Conservation (phyloP, 78 protist species). For the Blattamonas nauphoetae region DNA sequence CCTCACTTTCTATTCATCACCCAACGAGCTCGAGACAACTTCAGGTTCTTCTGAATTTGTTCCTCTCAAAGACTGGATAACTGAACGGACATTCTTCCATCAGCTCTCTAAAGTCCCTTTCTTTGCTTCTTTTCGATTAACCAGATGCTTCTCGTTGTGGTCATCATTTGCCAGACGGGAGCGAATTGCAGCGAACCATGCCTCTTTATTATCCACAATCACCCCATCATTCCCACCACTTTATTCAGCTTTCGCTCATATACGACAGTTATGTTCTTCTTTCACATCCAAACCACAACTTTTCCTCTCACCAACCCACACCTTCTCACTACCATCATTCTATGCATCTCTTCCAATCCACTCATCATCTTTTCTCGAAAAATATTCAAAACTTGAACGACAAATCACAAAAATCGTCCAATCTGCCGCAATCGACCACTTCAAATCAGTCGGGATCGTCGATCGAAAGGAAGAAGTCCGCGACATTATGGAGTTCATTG, state of each 20-base stretch:
- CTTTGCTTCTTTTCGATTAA: constrained; percentile 23
- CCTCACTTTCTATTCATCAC: too few relatives aligned
- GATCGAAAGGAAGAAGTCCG: too few relatives aligned
- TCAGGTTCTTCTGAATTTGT: constrained; percentile 45
- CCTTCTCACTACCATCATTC: constrained; percentile 17
- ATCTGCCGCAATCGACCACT: constrained; percentile 19
- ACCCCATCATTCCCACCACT: background rate
- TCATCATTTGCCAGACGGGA: background rate
- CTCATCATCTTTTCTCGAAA: background rate
- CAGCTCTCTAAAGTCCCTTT: constrained; percentile 30
- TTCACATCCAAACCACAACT: background rate
- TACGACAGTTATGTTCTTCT: constrained; percentile 34
- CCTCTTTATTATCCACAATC: background rate
- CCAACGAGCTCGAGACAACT: too few relatives aligned
- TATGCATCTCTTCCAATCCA: constrained; percentile 4
- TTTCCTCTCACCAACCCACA: background rate
- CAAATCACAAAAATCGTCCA: background rate
- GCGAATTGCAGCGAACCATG: background rate
- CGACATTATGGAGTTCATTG: too few relatives aligned
- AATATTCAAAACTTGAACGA: background rate
- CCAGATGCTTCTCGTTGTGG: constrained; percentile 30
- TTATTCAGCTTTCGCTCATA: constrained; percentile 10
- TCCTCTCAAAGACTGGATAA: constrained; percentile 38
- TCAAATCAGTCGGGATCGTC: too few relatives aligned
- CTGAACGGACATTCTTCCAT: constrained; percentile 15